Conservation (phyloP, 2,329 filamentous ascomycete genomes). For the Alternaria metachromatica region DNA sequence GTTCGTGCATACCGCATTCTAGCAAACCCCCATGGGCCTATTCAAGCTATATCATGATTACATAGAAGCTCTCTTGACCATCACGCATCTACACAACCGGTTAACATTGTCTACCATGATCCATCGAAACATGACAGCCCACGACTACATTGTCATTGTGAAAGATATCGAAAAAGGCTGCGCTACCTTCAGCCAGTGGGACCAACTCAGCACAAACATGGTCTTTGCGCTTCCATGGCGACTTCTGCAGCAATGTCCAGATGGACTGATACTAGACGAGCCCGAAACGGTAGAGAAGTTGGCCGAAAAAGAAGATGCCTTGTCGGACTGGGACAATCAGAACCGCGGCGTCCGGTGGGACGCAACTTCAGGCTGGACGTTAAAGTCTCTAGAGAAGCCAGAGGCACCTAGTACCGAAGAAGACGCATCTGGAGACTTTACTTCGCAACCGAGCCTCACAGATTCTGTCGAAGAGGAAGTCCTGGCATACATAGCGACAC, state of each 20-base stretch:
- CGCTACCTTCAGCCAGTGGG: neutral
- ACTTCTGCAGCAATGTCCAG: neutral
- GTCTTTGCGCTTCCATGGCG: neutral
- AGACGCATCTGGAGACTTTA: neutral
- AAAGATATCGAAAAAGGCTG: neutral
- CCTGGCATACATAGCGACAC: neutral
- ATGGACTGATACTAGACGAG: neutral
- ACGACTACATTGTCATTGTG: neutral
- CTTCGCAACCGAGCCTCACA: neutral
- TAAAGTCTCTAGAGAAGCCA: neutral
- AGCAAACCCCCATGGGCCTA: neutral
- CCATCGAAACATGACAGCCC: neutral
- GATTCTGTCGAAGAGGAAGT: neutral
- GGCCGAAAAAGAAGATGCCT: neutral
- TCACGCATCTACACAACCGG: neutral
- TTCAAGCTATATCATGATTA: neutral
- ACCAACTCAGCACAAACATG: neutral
- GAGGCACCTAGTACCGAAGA: neutral
- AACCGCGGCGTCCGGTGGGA: neutral
- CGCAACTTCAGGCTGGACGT: neutral
- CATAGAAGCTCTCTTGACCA: neutral
- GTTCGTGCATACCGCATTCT: neutral
- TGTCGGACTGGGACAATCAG: neutral
- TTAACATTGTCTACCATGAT: neutral
- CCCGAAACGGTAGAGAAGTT: neutral